phyloP scores from a whole-genome alignment of 345 rosid species.

The Lagerstroemia speciosa region DNA sequence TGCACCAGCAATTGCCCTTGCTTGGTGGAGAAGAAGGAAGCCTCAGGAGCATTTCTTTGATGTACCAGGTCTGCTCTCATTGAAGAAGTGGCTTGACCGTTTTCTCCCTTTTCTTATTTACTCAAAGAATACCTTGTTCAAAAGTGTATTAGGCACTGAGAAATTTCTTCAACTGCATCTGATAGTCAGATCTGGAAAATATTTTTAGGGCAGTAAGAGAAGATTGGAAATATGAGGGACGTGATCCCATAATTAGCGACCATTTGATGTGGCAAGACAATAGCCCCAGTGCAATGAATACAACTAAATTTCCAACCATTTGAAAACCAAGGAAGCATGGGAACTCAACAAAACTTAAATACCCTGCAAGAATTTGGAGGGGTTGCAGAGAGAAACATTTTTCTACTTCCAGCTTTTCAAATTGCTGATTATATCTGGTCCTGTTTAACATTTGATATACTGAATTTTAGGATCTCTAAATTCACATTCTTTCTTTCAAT shows the following conservation, averaged over 20 bases:
- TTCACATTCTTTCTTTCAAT: not conserved
- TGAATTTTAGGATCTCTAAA: not conserved
- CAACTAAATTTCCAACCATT: not conserved
- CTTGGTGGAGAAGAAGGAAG: conserved; percentile 58
- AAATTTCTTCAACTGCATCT: not conserved
- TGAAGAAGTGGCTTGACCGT: not conserved
- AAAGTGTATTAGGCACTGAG: not conserved
- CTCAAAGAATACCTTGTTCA: not conserved
- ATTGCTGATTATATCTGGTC: not conserved
- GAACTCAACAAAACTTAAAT: not conserved
- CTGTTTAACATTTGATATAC: not conserved
- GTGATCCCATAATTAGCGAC: not conserved
- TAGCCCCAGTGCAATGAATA: not conserved
- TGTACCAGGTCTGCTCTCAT: conserved; percentile 64
- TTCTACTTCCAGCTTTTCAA: not conserved
- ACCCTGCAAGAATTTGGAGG: not conserved
- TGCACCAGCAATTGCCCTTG: conserved; percentile 78
- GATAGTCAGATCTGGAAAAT: not conserved
- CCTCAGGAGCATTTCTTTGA: conserved; percentile 91
- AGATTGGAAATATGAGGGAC: not conserved
- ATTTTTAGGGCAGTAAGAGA: not conserved
- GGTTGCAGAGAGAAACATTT: not conserved
- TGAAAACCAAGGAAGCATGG: not conserved
- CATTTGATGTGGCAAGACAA: not conserved
- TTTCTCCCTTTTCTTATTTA: no score